These are phyloP conservation scores for Xylaria sp. DNA, from an alignment of 2,329 filamentous ascomycete species.

Conservation along the genomic window DNA sequence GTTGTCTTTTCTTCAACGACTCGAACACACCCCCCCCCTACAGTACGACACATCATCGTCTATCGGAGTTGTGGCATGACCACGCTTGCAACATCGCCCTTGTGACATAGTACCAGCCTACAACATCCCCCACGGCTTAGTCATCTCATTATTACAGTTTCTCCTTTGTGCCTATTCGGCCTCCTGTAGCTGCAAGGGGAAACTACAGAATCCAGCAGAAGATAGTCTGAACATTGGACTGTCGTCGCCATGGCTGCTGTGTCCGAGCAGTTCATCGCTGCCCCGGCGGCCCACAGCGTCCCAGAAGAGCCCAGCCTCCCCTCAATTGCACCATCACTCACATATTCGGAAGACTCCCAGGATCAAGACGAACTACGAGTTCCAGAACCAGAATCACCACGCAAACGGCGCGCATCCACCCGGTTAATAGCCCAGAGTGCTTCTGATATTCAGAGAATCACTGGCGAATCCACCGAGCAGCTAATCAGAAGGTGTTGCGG, in stretches of 20 bases:
- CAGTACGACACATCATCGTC: neutral
- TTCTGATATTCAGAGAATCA: conserved; percentile 67
- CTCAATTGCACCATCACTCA: conserved; percentile 65
- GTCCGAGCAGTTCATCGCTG: conserved; percentile 48
- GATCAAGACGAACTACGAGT: conserved; percentile 60
- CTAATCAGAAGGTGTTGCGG: conserved; percentile 68
- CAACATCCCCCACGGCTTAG: neutral
- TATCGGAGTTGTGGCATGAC: neutral
- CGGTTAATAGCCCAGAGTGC: conserved; percentile 69
- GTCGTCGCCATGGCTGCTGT: conserved; percentile 42
- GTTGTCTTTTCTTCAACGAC: neutral
- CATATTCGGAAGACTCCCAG: conserved; percentile 67
- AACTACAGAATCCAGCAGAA: neutral
- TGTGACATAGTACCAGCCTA: conserved; percentile 1
- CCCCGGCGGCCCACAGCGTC: conserved; percentile 49
- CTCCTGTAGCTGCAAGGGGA: neutral
- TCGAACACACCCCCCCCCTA: neutral
- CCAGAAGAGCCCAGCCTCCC: conserved; percentile 52
- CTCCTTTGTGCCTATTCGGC: too few relatives aligned
- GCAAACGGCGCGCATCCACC: conserved; percentile 70
- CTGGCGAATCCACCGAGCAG: conserved; percentile 66
- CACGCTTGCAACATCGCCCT: neutral
- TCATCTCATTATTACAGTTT: too few relatives aligned
- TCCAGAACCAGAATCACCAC: conserved; percentile 49
- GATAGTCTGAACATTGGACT: neutral